These are phyloP conservation scores for Periconia macrospinosa DNA, from an alignment of 2,329 filamentous ascomycete species.

Conservation along the genomic window DNA sequence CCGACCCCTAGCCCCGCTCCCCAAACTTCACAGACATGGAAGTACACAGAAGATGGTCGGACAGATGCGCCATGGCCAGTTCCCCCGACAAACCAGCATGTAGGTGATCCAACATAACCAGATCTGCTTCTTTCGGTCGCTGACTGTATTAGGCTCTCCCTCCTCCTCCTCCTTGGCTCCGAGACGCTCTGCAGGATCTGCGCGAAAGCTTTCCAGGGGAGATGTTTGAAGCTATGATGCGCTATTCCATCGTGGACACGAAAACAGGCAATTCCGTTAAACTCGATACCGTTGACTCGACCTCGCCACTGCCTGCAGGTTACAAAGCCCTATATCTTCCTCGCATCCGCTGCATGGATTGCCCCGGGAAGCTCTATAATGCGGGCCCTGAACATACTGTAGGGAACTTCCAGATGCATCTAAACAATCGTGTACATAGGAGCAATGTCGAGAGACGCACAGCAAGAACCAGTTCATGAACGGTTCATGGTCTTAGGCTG, in stretches of 20 bases:
- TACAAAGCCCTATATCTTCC: slow-evolving; percentile 83
- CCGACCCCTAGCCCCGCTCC: slow-evolving; percentile 42
- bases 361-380: slow-evolving; percentile 91
- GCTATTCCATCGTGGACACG: slow-evolving; percentile 78
- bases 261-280: slow-evolving; percentile 47
- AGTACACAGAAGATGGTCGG: slow-evolving; percentile 56
- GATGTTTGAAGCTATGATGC: slow-evolving; percentile 88
- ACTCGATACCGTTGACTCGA: slow-evolving; percentile 48
- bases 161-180: slow-evolving; percentile 84
- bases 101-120: slow-evolving; percentile 50
- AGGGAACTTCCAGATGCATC: slow-evolving; percentile 88
- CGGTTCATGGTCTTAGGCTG: not conserved
- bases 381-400: slow-evolving; percentile 83
- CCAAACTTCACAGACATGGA: slow-evolving; percentile 34
- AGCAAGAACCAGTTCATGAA: slow-evolving; percentile 11
- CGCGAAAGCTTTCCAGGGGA: slow-evolving; percentile 74
- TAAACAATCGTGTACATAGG: slow-evolving; percentile 77
- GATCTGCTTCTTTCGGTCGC: not conserved
- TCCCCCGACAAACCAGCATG: slow-evolving; percentile 61
- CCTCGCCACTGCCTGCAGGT: slow-evolving; percentile 60
- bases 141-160: slow-evolving; percentile 57
- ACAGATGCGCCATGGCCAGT: slow-evolving; percentile 66
- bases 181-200: slow-evolving; percentile 70
- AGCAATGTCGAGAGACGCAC: slow-evolving; percentile 38
- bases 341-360: slow-evolving; percentile 88